Percentiles rank a stretch among this genome's conserved stretches.
phyloP scores from a whole-genome alignment of 495 filamentous ascomycete genomes.

The Pseudotulostoma volvatum region DNA sequence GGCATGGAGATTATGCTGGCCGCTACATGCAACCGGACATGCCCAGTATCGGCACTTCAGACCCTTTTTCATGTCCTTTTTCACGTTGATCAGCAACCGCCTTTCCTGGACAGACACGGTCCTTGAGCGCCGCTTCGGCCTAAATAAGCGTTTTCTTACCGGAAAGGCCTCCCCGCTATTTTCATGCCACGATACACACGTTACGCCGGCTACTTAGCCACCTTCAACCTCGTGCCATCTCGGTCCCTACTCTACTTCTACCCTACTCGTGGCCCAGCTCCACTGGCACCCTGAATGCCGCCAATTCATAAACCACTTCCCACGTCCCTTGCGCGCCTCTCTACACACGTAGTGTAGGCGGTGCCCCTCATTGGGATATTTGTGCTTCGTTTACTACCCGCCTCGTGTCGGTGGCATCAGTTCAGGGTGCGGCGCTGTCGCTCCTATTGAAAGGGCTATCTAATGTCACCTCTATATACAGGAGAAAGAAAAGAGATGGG shows the following conservation, averaged over 20 bases:
- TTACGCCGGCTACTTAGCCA: neutral
- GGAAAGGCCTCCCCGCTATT: neutral
- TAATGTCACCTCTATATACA: neutral
- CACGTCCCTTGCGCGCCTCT: too few relatives aligned
- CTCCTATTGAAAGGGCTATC: neutral
- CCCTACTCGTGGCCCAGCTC: neutral
- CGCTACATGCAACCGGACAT: neutral
- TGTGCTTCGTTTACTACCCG: too few relatives aligned
- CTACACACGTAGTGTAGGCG: too few relatives aligned
- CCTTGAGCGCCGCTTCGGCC: neutral
- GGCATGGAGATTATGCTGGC: neutral
- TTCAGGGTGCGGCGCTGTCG: neutral
- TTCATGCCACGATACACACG: neutral
- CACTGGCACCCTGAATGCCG: neutral
- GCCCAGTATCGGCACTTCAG: neutral
- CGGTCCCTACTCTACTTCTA: neutral
- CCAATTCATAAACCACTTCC: too few relatives aligned
- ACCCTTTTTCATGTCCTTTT: too few relatives aligned
- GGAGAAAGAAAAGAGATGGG: neutral
- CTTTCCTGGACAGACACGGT: too few relatives aligned
- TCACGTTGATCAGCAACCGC: too few relatives aligned
- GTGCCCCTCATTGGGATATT: too few relatives aligned
- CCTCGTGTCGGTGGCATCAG: too few relatives aligned
- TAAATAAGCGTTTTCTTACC: neutral
- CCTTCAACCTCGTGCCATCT: neutral